Evolutionary conservation across 2,329 filamentous ascomycete genomes (phyloP), one percentile per base, ranked within the genome.

Genomic region (Microsporum canis): DNA sequence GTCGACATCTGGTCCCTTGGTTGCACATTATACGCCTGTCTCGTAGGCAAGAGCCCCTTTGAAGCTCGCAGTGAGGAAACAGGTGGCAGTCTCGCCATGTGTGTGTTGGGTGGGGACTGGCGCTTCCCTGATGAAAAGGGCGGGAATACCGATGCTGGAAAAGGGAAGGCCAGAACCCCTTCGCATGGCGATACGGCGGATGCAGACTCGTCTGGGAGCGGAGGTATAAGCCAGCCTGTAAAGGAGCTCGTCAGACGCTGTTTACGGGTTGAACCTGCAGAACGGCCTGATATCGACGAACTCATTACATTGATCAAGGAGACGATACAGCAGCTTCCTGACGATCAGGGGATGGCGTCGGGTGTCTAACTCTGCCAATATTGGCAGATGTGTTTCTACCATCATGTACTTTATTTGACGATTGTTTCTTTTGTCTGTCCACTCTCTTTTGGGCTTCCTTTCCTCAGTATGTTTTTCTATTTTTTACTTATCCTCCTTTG

Each of bases 1-100:
- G 90, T 96, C 45, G 94, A 99, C 74, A 95, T 99, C 66, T 99
- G 94, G 94, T 95, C 89, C 14, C 78, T 99, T 27, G 94, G 94
- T 58, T 97, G 94, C 79, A 97, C 94, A n/a, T 80, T 99, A 51
- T 99, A 95, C 75, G 94, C 94, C 41, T 97, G 94, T 70, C 82
- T 99, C 7, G 90, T 97, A 33, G 94, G 94, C 66, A 97, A 99
- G 75, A 95, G 89, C 12, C 94, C 94, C 1, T 99, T 99, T 69
- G 94, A 99, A 78, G 89, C 91, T 72, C 87, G 94, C 63, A 92
- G 87, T 66, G 94, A 99, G 73, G 92, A 99, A 78, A 97, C 94
- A 0, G 94, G 94, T 65, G 94, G 94, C 51, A 94, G 88, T 66
- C 78, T 99, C 65, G 95, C 88, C 67, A 88, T 97, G 67, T 97